Evolutionary conservation across 768 basidiomycete species (phyloP), one percentile per base, ranked within the genome.

Genomic region (Pleurotus platypus): DNA sequence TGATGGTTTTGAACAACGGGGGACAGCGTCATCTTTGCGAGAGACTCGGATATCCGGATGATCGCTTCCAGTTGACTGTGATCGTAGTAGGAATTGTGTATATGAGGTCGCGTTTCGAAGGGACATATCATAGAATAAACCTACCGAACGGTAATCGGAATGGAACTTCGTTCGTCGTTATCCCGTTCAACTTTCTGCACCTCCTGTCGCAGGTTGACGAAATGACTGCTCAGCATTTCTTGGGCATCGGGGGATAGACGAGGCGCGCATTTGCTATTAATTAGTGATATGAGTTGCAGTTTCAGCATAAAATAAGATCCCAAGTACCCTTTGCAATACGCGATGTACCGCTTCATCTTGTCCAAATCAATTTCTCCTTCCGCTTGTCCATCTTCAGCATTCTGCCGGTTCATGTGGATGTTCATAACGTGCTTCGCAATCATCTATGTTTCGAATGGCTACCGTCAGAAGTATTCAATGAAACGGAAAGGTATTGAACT

Each of bases 401-500:
- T 79, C 45, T 78, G 75, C 55, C 92, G 81, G 72, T 96, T 96
- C 94, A 98, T 97, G 69, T 99, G 97, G 47, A 97, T 90, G 70
- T 94, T 95, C 92, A 99, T 94, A 61, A 99, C 95, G 66, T 98
- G 94, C 69, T 89, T 91, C 6, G 96, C 97, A 62, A 98, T 95
- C 68, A 87, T 90, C 92, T 97, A 58, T 11, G 37, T 8, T 26
- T 45, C 11, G 30, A 27, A 11, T 11, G 9, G 30, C 12, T 35
- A 11, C 30, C 8, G 1, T 35, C 30, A 35, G 30, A 35, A 35
- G 12, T 11, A 35, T 35, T 35, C 30, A 15, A 43, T 39, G 7
- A n/a, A 18, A 7, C 15, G 22, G 24, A 11, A 46, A 30, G 13
- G 22, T 26, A 51, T 8, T 11, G 30, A 8, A 72, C 82, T 40